Evolutionary conservation across 192 early-diverging fungal species (phyloP).

Genomic region (Rhizoclosmatium globosum): DNA sequence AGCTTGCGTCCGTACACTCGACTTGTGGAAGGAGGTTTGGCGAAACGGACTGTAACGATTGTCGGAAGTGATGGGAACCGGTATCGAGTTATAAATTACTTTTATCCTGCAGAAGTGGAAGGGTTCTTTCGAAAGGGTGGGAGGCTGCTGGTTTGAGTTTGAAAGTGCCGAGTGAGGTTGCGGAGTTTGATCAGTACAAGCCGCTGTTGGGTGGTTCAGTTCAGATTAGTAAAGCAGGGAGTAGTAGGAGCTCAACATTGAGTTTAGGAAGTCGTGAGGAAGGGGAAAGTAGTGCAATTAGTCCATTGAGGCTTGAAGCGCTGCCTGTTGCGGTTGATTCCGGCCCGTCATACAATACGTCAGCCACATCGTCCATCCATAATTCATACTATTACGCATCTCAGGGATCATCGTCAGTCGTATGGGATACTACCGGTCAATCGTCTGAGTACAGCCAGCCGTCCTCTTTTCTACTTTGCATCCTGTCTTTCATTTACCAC

Average conservation of each 20-base stretch:
- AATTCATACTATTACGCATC: too few species aligned
- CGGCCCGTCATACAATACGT: background rate
- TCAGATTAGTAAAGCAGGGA: too few species aligned
- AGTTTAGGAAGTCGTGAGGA: background rate
- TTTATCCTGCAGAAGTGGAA: background rate
- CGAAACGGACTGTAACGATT: slow-evolving; percentile 10
- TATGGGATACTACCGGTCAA: background rate
- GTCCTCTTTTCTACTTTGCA: background rate
- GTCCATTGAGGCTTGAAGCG: background rate
- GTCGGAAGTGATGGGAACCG: slow-evolving; percentile 22
- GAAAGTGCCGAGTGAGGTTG: background rate
- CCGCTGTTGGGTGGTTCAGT: background rate
- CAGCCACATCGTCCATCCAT: background rate
- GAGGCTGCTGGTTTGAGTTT: background rate
- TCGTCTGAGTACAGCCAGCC: background rate
- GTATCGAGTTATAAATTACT: slow-evolving; percentile 25
- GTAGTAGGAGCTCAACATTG: background rate
- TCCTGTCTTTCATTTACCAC: background rate
- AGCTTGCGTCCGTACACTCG: slow-evolving; percentile 10
- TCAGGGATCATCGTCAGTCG: too few species aligned
- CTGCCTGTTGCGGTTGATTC: background rate
- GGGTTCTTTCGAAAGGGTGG: background rate
- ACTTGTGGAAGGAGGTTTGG: background rate
- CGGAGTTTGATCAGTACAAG: background rate
- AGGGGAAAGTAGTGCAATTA: background rate